Base-by-base conservation (phyloP, 768 basidiomycete genomes). In the Lyophyllum semitale region DNA sequence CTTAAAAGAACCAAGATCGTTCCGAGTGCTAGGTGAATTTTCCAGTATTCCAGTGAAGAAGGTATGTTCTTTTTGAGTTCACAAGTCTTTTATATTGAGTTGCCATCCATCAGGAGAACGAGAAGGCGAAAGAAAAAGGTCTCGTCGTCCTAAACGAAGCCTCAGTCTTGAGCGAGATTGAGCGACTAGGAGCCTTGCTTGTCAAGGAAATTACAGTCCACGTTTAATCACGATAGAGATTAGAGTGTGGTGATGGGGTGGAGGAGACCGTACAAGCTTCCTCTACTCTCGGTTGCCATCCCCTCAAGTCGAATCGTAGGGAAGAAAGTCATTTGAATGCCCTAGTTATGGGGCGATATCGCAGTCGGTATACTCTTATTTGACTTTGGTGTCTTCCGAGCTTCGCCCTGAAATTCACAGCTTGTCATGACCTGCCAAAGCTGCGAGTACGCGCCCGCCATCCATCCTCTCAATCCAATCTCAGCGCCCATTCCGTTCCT, bases 11-110 rank as follows among this genome's bases (percentile, higher is more conserved):
- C 70, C 83, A 1, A 75, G 87, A 43, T 78, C 85, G 4, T 93
- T 95, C 77, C 84, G 89, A 57, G 91, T 93, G 7, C 75, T 95
- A 42, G 85, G 89, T 23, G 89, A 89, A 9, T 96, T 89, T 70
- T 93, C 91, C 0, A 84, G 85, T 52, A 70, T 69, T 17, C 93
- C 93, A 11, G 59, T 73, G 11, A 67, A 68, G 63, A 76, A 74
- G 71, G 78, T 76, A 59, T n/a, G 59, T 49, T 41, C 11, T 25
- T 15, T 29, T 2, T 27, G 37, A 13, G 3, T 3, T 27, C n/a
- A 26, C 13, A 4, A 3, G n/a, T 7, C 18, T 8, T 18, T 22
- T 23, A 38, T 41, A 30, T 27, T 44, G 6, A 13, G 1, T 5
- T 1, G 5, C 23, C 20, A 38, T 41, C 25, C 9, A 38, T 0